These are phyloP conservation scores for Limtongozyma cylindracea DNA, from an alignment of 805 yeast species.

Conservation along the genomic window DNA sequence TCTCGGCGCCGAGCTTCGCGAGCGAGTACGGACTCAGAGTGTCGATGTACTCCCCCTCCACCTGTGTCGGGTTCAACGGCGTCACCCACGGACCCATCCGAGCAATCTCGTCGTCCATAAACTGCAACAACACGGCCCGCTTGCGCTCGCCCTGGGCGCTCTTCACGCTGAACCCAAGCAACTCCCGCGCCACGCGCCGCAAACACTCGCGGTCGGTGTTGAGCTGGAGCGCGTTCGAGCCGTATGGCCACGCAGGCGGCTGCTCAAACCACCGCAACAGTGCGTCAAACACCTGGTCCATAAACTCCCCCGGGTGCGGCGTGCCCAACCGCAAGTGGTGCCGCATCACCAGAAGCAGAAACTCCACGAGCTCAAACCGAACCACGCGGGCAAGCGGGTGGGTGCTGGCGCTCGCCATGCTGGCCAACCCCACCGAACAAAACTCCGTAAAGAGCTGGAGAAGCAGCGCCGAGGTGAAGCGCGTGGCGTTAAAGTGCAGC, in stretches of 20 bases:
- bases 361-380: conserved; percentile 48
- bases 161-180: conserved; percentile 4
- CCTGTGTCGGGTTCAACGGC: conserved; percentile 21
- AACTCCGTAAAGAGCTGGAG: conserved; percentile 43
- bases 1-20: conserved; percentile 10
- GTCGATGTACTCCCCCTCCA: conserved; percentile 10
- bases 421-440: conserved; percentile 25
- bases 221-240: conserved; percentile 50
- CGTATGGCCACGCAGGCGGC: conserved; percentile 51
- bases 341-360: conserved; percentile 38
- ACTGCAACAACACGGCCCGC: conserved; percentile 26
- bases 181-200: conserved; percentile 18
- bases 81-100: conserved; percentile 57
- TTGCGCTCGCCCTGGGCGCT: conserved; percentile 15
- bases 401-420: conserved; percentile 30
- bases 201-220: conserved; percentile 42
- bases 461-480: conserved; percentile 44
- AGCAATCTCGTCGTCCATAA: conserved; percentile 55
- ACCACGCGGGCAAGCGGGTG: conserved; percentile 65
- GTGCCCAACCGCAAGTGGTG: conserved; percentile 26
- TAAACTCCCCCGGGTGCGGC: conserved; percentile 17
- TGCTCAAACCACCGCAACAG: conserved; percentile 58
- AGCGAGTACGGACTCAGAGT: too few species aligned
- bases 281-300: conserved; percentile 30
- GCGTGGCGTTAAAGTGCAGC: conserved; percentile 59